Base-by-base conservation (phyloP, 306 rosid species). In the Gynostemma pentaphyllum region DNA sequence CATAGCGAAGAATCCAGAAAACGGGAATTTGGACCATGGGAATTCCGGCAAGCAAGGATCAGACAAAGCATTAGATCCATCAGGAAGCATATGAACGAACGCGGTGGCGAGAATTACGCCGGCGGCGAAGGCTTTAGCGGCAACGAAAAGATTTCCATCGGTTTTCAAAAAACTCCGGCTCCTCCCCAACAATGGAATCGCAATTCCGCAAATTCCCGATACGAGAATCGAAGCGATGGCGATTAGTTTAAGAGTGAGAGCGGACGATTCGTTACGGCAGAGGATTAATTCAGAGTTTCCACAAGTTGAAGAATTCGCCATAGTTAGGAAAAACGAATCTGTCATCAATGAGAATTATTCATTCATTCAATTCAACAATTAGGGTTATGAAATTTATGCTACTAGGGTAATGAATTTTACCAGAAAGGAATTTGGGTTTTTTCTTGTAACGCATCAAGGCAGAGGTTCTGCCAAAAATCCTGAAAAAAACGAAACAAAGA, bases 81-180 rank as follows among this genome's bases (percentile, higher is more conserved):
- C 87, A 1, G 90, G 47, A 0, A 94, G 78, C 97, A 94, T 94
- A 78, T 94, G 99, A 26, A 94, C 99, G 45, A 94, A 94, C 0
- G 94, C 99, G 18, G 99, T 94, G 1, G 97, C 90, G 0, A 94
- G 86, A 36, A 94, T 94, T 0, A 94, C 99, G 0, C 99, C 97
- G 5, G 99, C 99, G 6, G 99, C 97, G 46, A 94, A 94, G 3
- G 99, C 94, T 62, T 92, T 90, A 0, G 95, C 79, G 0, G 84
- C 83, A 0, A 92, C 85, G 52, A 92, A 92, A 41, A 86, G 72
- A 69, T 75, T 88, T 0, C 99, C 80, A 49, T 92, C 99, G 5
- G 95, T 82, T 4, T 80, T 79, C 13, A 92, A 87, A 47, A 79
- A 82, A 1, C 82, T 62, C 1, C 87, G 74, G 41, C 76, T 82